phyloP scores from a whole-genome alignment of 345 rosid species.

The Microthlaspi erraticum region DNA sequence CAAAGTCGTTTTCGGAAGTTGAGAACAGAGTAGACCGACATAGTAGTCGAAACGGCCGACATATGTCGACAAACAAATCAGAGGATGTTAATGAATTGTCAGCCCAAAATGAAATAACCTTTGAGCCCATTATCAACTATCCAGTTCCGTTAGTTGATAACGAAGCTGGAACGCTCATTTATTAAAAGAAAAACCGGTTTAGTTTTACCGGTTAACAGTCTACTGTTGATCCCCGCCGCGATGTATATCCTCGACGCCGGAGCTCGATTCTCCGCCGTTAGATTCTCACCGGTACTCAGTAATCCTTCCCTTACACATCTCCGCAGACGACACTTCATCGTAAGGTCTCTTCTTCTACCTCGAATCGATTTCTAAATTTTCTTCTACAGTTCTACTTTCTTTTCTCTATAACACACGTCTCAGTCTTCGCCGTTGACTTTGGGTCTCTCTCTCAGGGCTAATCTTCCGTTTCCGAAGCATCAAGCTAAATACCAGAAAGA shows the following conservation, averaged over 20 bases:
- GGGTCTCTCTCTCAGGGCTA: conserved; percentile 48
- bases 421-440: background rate
- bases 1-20: too few species aligned
- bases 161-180: conserved; percentile 21
- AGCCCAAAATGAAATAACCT: too few species aligned
- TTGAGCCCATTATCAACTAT: background rate
- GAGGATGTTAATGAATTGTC: too few species aligned
- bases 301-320: conserved; percentile 33
- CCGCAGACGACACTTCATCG: conserved; percentile 45
- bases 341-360: conserved; percentile 51
- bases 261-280: conserved; percentile 51
- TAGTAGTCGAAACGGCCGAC: too few species aligned
- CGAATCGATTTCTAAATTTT: conserved; percentile 17
- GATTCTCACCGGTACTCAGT: conserved; percentile 33
- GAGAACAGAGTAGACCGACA: too few species aligned
- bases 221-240: conserved; percentile 33
- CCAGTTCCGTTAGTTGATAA: conserved; percentile 5
- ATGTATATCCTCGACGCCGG: conserved; percentile 55
- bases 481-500: conserved; percentile 73
- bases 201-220: conserved; percentile 24
- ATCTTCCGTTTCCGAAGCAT: conserved; percentile 64
- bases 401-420: background rate
- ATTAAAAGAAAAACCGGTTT: conserved; percentile 9
- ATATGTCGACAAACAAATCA: too few species aligned
- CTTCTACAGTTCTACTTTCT: background rate